Conservation (phyloP, 1,284 basidiomycete genomes). For the Malassezia slooffiae region DNA sequence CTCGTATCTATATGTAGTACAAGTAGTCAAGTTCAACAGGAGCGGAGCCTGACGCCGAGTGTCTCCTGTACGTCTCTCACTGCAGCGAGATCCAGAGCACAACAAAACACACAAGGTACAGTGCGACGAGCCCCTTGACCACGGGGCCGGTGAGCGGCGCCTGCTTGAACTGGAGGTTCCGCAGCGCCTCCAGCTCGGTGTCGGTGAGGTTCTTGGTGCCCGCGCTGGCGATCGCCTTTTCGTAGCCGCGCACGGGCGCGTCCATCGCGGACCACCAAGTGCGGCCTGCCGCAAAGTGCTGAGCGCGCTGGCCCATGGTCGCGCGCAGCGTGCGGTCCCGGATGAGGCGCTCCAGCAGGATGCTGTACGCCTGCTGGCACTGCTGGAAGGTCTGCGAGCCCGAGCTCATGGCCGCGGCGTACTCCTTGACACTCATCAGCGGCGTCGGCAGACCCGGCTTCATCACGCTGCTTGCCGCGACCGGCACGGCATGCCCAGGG, state of each 20-base stretch:
- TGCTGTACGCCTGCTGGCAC: conserved; percentile 49
- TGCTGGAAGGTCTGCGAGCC: conserved; percentile 44
- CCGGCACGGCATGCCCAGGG: neutral
- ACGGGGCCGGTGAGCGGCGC: conserved; percentile 32
- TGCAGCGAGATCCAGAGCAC: conserved; percentile 18
- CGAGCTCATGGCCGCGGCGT: conserved; percentile 43
- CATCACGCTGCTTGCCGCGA: conserved; percentile 1
- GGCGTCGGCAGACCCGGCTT: conserved; percentile 18
- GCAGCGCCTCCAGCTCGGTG: conserved; percentile 35
- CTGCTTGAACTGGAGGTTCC: conserved; percentile 25
- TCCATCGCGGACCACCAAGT: conserved; percentile 56
- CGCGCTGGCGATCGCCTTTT: conserved; percentile 40
- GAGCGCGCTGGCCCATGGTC: conserved; percentile 49
- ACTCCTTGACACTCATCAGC: conserved; percentile 30
- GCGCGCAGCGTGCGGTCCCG: conserved; percentile 45
- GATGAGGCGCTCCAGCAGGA: conserved; percentile 47
- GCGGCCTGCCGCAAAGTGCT: conserved; percentile 47
- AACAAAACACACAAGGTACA: conserved; percentile 28
- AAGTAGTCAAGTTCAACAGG: neutral
- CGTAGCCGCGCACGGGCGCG: conserved; percentile 52
- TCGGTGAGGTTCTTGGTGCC: conserved; percentile 29
- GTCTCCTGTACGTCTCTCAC: conserved; percentile 2
- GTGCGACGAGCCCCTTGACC: conserved; percentile 21
- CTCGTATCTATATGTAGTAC: neutral
- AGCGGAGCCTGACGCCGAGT: neutral